phyloP scores from a whole-genome alignment of 164 flowering plant species.

The Chloranthus sessilifolius region DNA sequence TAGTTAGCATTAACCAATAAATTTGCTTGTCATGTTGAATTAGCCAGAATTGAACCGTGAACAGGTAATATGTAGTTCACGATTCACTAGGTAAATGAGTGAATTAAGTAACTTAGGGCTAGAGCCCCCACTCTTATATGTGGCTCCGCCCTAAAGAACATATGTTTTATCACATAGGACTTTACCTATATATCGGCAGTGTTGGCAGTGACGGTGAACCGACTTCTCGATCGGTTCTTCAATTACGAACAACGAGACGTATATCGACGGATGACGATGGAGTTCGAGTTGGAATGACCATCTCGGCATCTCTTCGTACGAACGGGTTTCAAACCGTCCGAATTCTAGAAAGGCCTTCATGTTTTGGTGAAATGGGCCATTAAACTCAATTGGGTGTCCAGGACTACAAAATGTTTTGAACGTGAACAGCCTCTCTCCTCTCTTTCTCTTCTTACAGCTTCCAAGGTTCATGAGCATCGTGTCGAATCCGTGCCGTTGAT shows the following conservation, averaged over 20 bases:
- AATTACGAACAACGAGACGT: slow-evolving; percentile 51
- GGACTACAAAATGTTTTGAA: slow-evolving; percentile 69
- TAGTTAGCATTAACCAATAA: too few relatives aligned
- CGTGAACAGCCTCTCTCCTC: slow-evolving; percentile 53
- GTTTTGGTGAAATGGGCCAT: slow-evolving; percentile 58
- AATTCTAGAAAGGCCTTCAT: slow-evolving; percentile 55
- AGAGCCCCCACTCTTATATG: too few relatives aligned
- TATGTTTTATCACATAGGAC: not conserved
- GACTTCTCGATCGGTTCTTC: slow-evolving; percentile 63
- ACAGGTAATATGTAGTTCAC: too few relatives aligned
- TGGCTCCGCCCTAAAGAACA: too few relatives aligned
- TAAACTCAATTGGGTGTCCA: slow-evolving; percentile 59
- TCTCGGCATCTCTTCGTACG: slow-evolving; percentile 27
- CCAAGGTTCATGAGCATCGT: slow-evolving; percentile 36
- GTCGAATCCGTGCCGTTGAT: too few relatives aligned
- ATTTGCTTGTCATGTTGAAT: too few relatives aligned
- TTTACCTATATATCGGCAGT: slow-evolving; percentile 78
- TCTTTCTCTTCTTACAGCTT: slow-evolving; percentile 68
- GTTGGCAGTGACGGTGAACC: slow-evolving; percentile 48
- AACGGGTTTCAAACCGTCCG: slow-evolving; percentile 41
- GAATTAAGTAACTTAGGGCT: too few relatives aligned
- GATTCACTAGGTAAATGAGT: too few relatives aligned
- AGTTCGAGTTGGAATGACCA: slow-evolving; percentile 93
- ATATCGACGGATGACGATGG: slow-evolving; percentile 50
- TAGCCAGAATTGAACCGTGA: too few relatives aligned